Conservation (phyloP, 331 rosid species). For the Rhamnella rubrinervis region DNA sequence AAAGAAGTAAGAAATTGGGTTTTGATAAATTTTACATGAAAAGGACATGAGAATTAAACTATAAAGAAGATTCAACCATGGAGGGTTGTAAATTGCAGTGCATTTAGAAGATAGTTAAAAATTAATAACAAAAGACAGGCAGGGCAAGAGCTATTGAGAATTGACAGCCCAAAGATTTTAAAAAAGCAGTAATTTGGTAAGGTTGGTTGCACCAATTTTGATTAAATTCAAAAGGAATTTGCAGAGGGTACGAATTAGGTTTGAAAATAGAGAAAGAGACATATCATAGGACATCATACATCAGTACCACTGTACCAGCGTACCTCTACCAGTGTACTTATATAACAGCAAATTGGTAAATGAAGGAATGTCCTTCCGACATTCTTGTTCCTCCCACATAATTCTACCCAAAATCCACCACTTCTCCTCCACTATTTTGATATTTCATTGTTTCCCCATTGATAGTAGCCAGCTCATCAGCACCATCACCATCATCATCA, state of each 20-base stretch:
- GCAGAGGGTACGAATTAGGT: slow-evolving; percentile 39
- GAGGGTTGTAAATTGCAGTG: too few species aligned
- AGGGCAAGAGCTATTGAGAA: too few species aligned
- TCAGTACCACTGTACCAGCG: slow-evolving; percentile 3
- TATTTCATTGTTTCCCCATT: slow-evolving; percentile 11
- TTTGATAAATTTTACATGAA: too few species aligned
- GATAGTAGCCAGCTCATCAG: not conserved
- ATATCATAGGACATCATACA: slow-evolving; percentile 19
- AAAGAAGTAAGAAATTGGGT: too few species aligned
- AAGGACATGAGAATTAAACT: too few species aligned
- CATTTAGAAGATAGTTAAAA: too few species aligned
- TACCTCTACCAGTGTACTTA: not conserved
- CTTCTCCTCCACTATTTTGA: not conserved
- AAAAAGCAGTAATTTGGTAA: slow-evolving; percentile 32
- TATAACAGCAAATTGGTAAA: not conserved
- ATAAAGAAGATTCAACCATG: too few species aligned
- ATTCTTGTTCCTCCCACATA: not conserved
- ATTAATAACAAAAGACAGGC: too few species aligned
- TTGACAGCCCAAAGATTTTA: too few species aligned
- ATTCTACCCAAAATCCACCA: not conserved
- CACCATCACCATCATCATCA: not conserved
- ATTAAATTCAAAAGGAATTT: slow-evolving; percentile 29
- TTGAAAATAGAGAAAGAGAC: slow-evolving; percentile 37
- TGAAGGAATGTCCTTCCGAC: not conserved
- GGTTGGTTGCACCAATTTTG: slow-evolving; percentile 73